Evolutionary conservation across 202 grass and related monocot species (phyloP).

Genomic region (Elaeis oleifera): DNA sequence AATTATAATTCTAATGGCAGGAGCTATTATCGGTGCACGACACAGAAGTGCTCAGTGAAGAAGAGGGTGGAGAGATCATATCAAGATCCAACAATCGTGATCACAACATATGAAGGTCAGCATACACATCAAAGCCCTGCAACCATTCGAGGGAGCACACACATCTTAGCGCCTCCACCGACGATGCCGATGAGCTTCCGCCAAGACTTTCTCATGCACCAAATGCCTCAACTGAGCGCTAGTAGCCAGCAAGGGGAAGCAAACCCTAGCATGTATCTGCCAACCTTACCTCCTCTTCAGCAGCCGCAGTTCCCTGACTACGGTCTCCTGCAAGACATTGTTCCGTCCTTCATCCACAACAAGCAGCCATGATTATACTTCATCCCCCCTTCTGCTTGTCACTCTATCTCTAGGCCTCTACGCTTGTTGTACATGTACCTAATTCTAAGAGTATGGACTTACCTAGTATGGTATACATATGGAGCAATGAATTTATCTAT

Average conservation of each 20-base stretch:
- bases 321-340: conserved; percentile 82
- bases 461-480: too few species aligned
- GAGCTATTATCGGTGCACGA: conserved; percentile 95
- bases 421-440: too few species aligned
- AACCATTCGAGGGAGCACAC: conserved; percentile 23
- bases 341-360: conserved; percentile 45
- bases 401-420: too few species aligned
- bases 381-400: too few species aligned
- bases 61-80: conserved; percentile 87
- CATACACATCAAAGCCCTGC: conserved; percentile 55
- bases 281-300: conserved; percentile 29
- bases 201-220: conserved; percentile 34
- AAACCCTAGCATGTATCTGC: not conserved
- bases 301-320: conserved; percentile 58
- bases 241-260: not conserved
- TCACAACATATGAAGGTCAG: conserved; percentile 92
- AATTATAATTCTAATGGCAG: conserved; percentile 20
- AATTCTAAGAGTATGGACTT: too few species aligned
- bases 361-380: conserved; percentile 24
- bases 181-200: conserved; percentile 1
- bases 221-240: conserved; percentile 22
- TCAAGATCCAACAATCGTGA: conserved; percentile 77
- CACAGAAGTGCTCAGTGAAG: conserved; percentile 87
- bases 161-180: conserved; percentile 38
- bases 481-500: too few species aligned